These are phyloP conservation scores for Syncephalastrum contaminatum DNA, from an alignment of 371 early-diverging fungal genomes.

Conservation along the genomic window DNA sequence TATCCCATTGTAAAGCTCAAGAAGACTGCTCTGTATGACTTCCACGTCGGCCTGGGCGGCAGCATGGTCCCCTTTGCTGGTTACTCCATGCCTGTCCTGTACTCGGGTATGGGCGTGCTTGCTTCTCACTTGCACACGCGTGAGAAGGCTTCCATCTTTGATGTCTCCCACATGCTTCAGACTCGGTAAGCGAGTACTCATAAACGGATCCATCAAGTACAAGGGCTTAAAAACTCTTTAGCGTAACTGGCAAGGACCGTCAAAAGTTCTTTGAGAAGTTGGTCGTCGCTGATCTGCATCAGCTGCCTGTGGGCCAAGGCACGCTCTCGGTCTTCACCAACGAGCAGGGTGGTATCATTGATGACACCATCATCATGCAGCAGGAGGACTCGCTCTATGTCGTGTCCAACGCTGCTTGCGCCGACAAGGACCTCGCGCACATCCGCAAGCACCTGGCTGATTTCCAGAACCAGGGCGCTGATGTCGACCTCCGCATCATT, in stretches of 20 bases:
- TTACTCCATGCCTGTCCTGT: constrained; percentile 95
- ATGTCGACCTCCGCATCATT: constrained; percentile 82
- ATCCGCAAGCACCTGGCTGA: constrained; percentile 72
- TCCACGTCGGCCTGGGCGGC: constrained; percentile 88
- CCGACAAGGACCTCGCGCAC: constrained; percentile 93
- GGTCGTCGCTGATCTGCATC: constrained; percentile 85
- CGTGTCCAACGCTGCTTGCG: constrained; percentile 97
- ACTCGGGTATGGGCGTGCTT: constrained; percentile 76
- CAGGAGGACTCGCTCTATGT: constrained; percentile 82
- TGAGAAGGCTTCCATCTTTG: constrained; percentile 91
- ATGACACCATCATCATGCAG: constrained; percentile 95
- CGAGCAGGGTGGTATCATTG: constrained; percentile 95
- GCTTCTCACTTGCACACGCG: constrained; percentile 92
- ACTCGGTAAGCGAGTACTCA: constrained; percentile 63
- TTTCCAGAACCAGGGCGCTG: constrained; percentile 86
- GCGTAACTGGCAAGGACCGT: constrained; percentile 87
- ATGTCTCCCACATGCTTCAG: constrained; percentile 98
- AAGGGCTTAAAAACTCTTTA: no score
- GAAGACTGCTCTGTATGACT: constrained; percentile 89
- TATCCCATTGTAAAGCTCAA: constrained; percentile 30
- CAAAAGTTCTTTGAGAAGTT: constrained; percentile 86
- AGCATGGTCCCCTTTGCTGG: constrained; percentile 98
- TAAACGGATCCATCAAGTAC: no score
- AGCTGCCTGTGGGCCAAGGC: constrained; percentile 76
- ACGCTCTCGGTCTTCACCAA: constrained; percentile 94